These are phyloP conservation scores for Xerocomellus amylosporus DNA, from an alignment of 768 basidiomycete species.

Conservation along the genomic window DNA sequence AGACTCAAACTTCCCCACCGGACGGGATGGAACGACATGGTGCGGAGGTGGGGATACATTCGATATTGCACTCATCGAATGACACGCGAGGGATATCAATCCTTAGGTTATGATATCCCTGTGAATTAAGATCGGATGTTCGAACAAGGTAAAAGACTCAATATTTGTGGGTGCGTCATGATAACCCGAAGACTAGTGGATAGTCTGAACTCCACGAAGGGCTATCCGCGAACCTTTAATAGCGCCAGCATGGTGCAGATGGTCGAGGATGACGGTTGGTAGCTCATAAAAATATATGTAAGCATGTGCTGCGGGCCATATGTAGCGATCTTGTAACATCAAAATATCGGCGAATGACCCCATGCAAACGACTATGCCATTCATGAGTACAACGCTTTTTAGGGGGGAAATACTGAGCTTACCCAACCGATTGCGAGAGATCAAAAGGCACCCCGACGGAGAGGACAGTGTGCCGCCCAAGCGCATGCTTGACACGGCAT, in stretches of 20 bases:
- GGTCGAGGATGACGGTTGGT: too few relatives aligned
- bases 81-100: constrained; percentile 14
- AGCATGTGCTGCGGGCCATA: too few relatives aligned
- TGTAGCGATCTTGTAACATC: too few relatives aligned
- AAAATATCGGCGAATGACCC: too few relatives aligned
- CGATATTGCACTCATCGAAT: constrained; percentile 8
- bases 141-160: constrained; percentile 21
- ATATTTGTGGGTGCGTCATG: constrained; percentile 7
- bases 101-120: neutral
- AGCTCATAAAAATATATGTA: too few relatives aligned
- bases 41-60: neutral
- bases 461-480: constrained; percentile 49
- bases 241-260: constrained; percentile 12
- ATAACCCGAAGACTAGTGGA: constrained; percentile 9
- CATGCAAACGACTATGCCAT: neutral
- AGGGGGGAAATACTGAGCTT: neutral
- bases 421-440: constrained; percentile 37
- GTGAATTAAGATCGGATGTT: neutral
- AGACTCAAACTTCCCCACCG: constrained; percentile 15
- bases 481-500: constrained; percentile 58
- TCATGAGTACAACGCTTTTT: neutral
- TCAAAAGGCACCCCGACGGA: constrained; percentile 13
- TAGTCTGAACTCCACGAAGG: constrained; percentile 15
- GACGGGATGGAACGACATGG: constrained; percentile 10
- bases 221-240: constrained; percentile 4